phyloP scores from a whole-genome alignment of 2,329 filamentous ascomycete species.

The Aspergillus neotritici region DNA sequence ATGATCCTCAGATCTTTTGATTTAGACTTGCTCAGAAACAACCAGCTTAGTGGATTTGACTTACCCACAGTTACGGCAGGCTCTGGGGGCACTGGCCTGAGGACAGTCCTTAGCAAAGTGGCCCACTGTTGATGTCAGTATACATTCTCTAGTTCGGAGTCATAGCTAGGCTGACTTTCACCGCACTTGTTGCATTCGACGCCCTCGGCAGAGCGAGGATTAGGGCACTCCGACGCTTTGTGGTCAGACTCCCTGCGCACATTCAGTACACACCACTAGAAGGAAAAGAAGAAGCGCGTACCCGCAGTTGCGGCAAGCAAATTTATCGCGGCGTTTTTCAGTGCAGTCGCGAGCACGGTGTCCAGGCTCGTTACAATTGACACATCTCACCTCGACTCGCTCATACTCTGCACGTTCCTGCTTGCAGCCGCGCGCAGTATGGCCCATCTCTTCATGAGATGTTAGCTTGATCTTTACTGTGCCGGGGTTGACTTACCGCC shows the following conservation, averaged over 20 bases:
- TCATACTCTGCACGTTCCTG: conserved; percentile 40
- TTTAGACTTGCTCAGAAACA: conserved; percentile 9
- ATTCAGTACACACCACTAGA: conserved; percentile 13
- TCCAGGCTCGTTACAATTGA: conserved; percentile 44
- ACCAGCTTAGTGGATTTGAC: conserved; percentile 4
- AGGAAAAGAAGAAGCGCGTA: conserved; percentile 17
- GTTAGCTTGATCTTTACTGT: neutral
- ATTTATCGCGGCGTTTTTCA: conserved; percentile 32
- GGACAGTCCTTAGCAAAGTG: conserved; percentile 46
- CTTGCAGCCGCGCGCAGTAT: conserved; percentile 43
- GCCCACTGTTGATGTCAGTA: conserved; percentile 27
- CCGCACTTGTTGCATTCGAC: conserved; percentile 44
- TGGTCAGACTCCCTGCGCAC: conserved; percentile 39
- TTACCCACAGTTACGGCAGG: conserved; percentile 44
- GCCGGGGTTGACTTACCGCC: conserved; percentile 30
- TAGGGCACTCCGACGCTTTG: conserved; percentile 44
- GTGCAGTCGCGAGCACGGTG: conserved; percentile 47
- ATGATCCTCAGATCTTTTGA: conserved; percentile 37
- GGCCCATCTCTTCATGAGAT: conserved; percentile 41
- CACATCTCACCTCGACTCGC: conserved; percentile 45
- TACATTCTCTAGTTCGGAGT: neutral
- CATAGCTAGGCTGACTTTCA: conserved; percentile 24
- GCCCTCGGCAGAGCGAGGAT: conserved; percentile 39
- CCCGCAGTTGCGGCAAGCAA: conserved; percentile 51
- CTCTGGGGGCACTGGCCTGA: conserved; percentile 27